Base-by-base conservation (phyloP, 768 basidiomycete genomes). In the Boletus pseudopeckii region DNA sequence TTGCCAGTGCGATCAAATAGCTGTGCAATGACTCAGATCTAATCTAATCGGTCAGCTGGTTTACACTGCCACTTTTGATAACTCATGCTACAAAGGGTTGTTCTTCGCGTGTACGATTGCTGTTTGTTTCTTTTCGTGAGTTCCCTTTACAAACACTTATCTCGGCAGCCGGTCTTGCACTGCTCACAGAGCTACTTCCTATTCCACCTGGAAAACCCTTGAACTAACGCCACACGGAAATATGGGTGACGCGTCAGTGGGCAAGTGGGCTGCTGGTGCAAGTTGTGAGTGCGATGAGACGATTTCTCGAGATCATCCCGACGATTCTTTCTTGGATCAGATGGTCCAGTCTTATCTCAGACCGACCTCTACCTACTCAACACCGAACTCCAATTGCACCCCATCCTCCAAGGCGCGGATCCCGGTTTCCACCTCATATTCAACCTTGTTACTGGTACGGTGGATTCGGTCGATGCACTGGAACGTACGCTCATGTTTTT, bases 341-440 rank as follows among this genome's bases (percentile, higher is more conserved):
- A 92, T 69, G 90, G 88, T 0, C 90, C 90, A 6, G 81, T 92
- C 7, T 77, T 92, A 14, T 80, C 81, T 3, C 87, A 88, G 63
- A 90, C 88, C 0, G 90, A 92, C 64, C 77, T 93, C 14, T 93
- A 90, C 68, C 79, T 92, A 4, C 80, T 93, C 51, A 77, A 80
- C 41, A 79, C 82, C 5, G 80, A 84, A 15, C 76, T 92, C 3
- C 81, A 88, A 62, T 65, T 92, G 32, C 77, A 93, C 61, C 90
- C 90, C 5, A 84, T 91, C 65, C 78, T 93, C 13, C 74, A 76
- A 36, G 78, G 79, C 59, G 70, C 74, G 26, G 65, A 72, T 56
- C 56, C 49, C 7, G 64, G 62, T 13, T 86, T 88, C 70, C 83
- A 83, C 56, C 80, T 92, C 15, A 77, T 84, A 44, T 89, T 92